A percentile compares a stretch with the other conserved stretches of the same genome.
Evolutionary conservation across 257 asterid species (phyloP).

Genomic region (Leptodermis oblonga): DNA sequence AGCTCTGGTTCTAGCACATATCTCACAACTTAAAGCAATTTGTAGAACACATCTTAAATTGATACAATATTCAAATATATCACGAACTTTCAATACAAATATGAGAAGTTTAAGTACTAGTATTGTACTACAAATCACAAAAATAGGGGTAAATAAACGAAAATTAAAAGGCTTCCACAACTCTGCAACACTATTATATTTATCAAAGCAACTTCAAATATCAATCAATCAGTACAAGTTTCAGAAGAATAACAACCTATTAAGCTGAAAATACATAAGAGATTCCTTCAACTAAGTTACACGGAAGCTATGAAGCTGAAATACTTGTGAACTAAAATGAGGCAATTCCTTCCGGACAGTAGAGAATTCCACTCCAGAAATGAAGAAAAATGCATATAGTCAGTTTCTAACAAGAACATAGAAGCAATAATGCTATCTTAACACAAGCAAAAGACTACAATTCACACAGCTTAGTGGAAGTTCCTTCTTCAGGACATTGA

Average conservation of each 20-base stretch:
- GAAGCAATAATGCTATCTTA: neutral
- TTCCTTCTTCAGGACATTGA: neutral
- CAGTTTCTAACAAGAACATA: neutral
- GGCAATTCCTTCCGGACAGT: neutral
- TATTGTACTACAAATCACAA: neutral
- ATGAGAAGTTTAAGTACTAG: neutral
- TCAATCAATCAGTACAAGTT: neutral
- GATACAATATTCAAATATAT: neutral
- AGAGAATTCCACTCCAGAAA: neutral
- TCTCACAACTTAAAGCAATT: slow-evolving; percentile 1
- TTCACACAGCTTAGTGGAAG: neutral
- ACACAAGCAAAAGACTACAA: neutral
- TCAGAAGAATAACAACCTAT: neutral
- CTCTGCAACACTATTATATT: neutral
- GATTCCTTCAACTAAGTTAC: neutral
- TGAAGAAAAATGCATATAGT: neutral
- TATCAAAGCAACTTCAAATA: neutral
- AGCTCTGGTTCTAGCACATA: slow-evolving; percentile 1
- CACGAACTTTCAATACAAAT: neutral
- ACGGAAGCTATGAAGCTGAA: neutral
- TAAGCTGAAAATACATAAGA: neutral
- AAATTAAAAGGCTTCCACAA: neutral
- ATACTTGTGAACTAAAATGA: neutral
- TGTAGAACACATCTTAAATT: neutral
- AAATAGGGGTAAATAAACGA: neutral